Base-by-base conservation (phyloP, 768 basidiomycete species). In the Tricholoma flavovirens region DNA sequence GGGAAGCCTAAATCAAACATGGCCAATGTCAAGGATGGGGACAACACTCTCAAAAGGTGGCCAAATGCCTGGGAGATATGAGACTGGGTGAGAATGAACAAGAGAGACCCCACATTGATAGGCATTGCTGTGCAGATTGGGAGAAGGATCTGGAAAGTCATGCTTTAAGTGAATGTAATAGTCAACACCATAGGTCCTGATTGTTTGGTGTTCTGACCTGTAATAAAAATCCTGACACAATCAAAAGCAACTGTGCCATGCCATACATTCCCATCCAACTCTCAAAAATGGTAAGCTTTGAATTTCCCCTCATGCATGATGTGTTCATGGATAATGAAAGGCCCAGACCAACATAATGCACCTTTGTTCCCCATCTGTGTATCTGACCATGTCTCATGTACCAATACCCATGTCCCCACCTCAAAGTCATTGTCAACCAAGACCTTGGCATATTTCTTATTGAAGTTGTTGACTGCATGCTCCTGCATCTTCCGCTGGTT, bases 381-480 rank as follows among this genome's bases (percentile, higher is more conserved):
- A 50, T 71, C 69, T 0, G 71, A 48, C 58, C 64, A 62, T 0
- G 71, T 68, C 58, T 73, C 66, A 17, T 68, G 68, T 0, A 69
- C 24, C 9, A 70, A 60, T 0, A 73, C 71, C 62, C 65, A 71
- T 29, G 67, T 68, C 0, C 71, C 69, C 0, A 54, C 50, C 6
- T 65, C 55, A 49, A 64, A 69, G 9, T 63, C 56, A 9, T 55
- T 42, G 32, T 61, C 60, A 5, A 61, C 54, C 5, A 65, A 59
- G 11, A 55, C 40, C 15, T 49, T 54, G 7, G 46, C 57, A 17
- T 63, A 49, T n/a, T 51, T 61, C 26, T 61, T 56, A 8, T 65
- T 61, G 43, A 68, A 63, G 24, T 68, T 56, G 7, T 70, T 62
- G 14, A 68, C 64, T 1, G 62, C 60, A 1, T 55, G 56, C 49